Base-by-base conservation (phyloP, 371 early-diverging fungal genomes). In the Mortierella sp. region DNA sequence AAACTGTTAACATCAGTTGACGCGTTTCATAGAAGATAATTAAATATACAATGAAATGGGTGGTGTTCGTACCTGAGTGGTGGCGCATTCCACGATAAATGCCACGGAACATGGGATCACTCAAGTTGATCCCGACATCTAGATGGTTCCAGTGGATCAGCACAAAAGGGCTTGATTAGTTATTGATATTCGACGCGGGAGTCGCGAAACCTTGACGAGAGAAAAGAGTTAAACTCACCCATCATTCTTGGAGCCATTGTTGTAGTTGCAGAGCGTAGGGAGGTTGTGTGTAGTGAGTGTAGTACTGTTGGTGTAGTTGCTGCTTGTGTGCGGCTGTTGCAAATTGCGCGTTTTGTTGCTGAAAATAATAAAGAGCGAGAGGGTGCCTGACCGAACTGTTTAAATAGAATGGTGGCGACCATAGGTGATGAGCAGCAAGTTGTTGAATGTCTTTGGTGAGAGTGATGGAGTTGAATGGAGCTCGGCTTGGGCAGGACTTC, bases 111-210 rank as follows among this genome's bases (percentile, higher is more conserved):
- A 97, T 94, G 46, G 93, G 91, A 82, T 97, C 97, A 0, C 96
- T 95, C 82, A 97, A 90, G 76, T 97, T 97, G 51, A 93, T 93
- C 38, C 94, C 97, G 87, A 97, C 96, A 74, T 97, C 97, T 77
- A 81, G 63, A 0, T 24, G 24, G 68, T 41, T 38, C 43, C 38
- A 68, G 24, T 3, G 32, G 18, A 18, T 35, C 32, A 35, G 21
- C 38, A 6, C 60, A 32, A 35, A 18, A 14, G 8, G 8, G 24
- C 21, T 68, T 21, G 68, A 56, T 56, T 2, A 68, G 43, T 2
- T 38, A 68, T 35, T 63, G 10, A 35, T 38, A 38, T 41, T 21
- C 2, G 18, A 32, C 32, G 32, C 18, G 35, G 32, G 10, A 29
- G 27, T 6, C 7, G 21, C 4, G 21, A 51, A 21, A 55, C 24